Conservation (phyloP, 805 yeast species). For the Allodekkera sacchari region DNA sequence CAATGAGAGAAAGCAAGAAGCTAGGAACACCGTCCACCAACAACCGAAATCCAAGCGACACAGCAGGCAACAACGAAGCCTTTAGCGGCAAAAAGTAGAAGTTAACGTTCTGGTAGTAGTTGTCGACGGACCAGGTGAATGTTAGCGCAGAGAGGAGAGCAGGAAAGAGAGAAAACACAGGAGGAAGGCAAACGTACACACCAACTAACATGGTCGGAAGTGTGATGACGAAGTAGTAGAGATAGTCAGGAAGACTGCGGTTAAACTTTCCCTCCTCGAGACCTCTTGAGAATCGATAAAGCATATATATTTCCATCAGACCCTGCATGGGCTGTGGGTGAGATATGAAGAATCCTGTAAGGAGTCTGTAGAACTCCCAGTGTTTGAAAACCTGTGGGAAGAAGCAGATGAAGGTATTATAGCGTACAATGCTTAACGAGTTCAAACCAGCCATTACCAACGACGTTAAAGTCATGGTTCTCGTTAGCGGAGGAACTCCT, state of each 20-base stretch:
- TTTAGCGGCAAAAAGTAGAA: slow-evolving; percentile 46
- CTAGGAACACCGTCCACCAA: slow-evolving; percentile 35
- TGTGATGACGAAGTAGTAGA: slow-evolving; percentile 43
- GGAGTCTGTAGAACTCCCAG: slow-evolving; percentile 37
- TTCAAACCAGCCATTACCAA: slow-evolving; percentile 34
- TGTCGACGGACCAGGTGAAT: slow-evolving; percentile 53
- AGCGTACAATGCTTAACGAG: slow-evolving; percentile 23
- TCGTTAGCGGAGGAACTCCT: slow-evolving; percentile 54
- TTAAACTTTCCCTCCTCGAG: slow-evolving; percentile 45
- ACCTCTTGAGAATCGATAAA: slow-evolving; percentile 49
- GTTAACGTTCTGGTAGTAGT: slow-evolving; percentile 43
- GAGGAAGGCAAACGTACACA: slow-evolving; percentile 23
- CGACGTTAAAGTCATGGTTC: slow-evolving; percentile 43
- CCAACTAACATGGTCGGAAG: slow-evolving; percentile 37
- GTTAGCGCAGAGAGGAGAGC: slow-evolving; percentile 48
- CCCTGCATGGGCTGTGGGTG: slow-evolving; percentile 36
- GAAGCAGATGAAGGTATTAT: slow-evolving; percentile 17
- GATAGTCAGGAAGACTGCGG: slow-evolving; percentile 43
- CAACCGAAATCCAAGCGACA: slow-evolving; percentile 33
- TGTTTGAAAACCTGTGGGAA: slow-evolving; percentile 25
- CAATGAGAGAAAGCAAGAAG: slow-evolving; percentile 36
- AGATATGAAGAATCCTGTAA: slow-evolving; percentile 42
- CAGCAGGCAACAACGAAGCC: slow-evolving; percentile 46
- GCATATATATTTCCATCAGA: slow-evolving; percentile 44
- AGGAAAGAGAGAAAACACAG: slow-evolving; percentile 20